Conservation (phyloP, 768 basidiomycete species). For the Boletus rubescentipes region DNA sequence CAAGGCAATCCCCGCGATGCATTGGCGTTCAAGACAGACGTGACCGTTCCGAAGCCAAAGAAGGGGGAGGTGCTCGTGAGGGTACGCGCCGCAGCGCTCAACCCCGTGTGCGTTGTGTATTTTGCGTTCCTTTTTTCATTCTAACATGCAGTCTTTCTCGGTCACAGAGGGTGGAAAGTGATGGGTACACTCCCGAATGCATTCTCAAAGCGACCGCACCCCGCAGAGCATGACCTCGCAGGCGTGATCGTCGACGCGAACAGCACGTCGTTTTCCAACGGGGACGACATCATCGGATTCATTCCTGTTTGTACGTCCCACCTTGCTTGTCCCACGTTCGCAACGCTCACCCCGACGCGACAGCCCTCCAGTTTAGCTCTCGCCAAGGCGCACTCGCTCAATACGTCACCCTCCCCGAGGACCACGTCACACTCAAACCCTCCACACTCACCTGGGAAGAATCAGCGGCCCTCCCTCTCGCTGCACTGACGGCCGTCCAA, state of each 20-base stretch:
- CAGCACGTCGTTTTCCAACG: constrained; percentile 49
- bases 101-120: constrained; percentile 53
- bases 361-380: constrained; percentile 33
- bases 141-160: not conserved
- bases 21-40: constrained; percentile 28
- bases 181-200: constrained; percentile 50
- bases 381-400: constrained; percentile 59
- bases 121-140: not conserved
- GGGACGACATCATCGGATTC: constrained; percentile 66
- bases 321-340: no score
- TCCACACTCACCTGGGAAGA: constrained; percentile 49
- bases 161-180: constrained; percentile 55
- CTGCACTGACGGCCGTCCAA: constrained; percentile 58
- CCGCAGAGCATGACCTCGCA: constrained; percentile 61
- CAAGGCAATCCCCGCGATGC: constrained; percentile 32
- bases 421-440: constrained; percentile 40
- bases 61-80: constrained; percentile 49
- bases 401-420: constrained; percentile 53
- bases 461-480: constrained; percentile 62
- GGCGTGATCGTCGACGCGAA: constrained; percentile 61
- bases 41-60: constrained; percentile 34
- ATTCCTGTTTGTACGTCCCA: constrained; percentile 37
- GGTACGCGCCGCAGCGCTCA: constrained; percentile 58
- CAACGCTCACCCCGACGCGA: not conserved
- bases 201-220: constrained; percentile 46